A percentile compares a stretch with the other conserved stretches of the same genome.
Evolutionary conservation across 352 stramenopile species (phyloP).

Genomic region (Phytophthora niederhauseri): DNA sequence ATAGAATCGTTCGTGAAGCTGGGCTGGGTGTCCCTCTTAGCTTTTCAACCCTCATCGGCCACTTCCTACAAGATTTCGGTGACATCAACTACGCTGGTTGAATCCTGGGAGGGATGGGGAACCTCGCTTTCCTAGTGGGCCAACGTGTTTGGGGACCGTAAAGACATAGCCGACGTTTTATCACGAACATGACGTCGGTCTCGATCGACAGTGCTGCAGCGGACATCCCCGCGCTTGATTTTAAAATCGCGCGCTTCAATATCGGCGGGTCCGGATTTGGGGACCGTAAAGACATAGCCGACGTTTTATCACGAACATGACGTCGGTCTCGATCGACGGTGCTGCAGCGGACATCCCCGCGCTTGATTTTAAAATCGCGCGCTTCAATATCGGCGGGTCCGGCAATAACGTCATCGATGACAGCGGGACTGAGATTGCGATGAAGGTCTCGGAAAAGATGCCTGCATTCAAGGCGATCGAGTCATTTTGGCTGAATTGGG

Average conservation of each 20-base stretch:
- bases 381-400: slow-evolving; percentile 59
- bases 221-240: slow-evolving; percentile 37
- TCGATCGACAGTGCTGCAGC: slow-evolving; percentile 16
- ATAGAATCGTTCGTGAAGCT: neutral
- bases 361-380: slow-evolving; percentile 51
- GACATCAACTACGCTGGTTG: slow-evolving; percentile 1
- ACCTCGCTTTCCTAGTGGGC: slow-evolving; percentile 60
- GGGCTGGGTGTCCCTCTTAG: neutral
- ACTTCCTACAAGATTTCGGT: slow-evolving; percentile 8
- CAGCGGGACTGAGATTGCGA: slow-evolving; percentile 38
- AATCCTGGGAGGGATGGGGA: slow-evolving; percentile 53
- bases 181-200: slow-evolving; percentile 41
- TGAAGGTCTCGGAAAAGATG: slow-evolving; percentile 50
- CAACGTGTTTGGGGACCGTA: slow-evolving; percentile 48
- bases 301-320: slow-evolving; percentile 48
- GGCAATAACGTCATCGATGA: slow-evolving; percentile 41
- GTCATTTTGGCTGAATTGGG: slow-evolving; percentile 51
- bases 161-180: slow-evolving; percentile 51
- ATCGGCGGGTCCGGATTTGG: slow-evolving; percentile 52
- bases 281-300: slow-evolving; percentile 52
- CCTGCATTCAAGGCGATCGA: slow-evolving; percentile 46
- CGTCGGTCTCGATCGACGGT: slow-evolving; percentile 30
- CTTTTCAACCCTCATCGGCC: neutral
- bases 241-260: slow-evolving; percentile 63
- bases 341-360: slow-evolving; percentile 25